These are phyloP conservation scores for Eragrostis nindensis DNA, from an alignment of 176 grass and related monocot genomes.

Conservation along the genomic window DNA sequence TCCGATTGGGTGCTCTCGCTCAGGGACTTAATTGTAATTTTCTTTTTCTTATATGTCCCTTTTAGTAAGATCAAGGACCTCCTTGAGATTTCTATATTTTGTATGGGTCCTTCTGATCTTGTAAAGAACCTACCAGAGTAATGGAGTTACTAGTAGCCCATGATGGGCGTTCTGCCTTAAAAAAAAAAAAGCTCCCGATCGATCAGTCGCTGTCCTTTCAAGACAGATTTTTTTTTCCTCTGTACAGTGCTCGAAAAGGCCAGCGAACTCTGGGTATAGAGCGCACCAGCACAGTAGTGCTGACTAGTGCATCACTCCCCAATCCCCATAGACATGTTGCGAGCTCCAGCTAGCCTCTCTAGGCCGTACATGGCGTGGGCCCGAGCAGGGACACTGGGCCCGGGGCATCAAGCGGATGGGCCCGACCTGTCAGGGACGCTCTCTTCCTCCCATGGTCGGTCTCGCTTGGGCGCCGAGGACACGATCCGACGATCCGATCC, in stretches of 20 bases:
- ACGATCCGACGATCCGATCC: background rate
- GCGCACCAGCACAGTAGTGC: background rate
- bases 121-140: too few relatives aligned
- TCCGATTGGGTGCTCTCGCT: too few relatives aligned
- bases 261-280: background rate
- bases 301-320: too few relatives aligned
- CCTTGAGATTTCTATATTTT: too few relatives aligned
- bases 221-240: background rate
- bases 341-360: background rate
- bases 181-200: background rate
- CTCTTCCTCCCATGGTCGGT: background rate
- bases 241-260: too few relatives aligned
- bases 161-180: too few relatives aligned
- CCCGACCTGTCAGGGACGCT: background rate
- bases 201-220: constrained; percentile 16
- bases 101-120: too few relatives aligned
- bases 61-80: too few relatives aligned
- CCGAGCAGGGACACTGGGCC: background rate
- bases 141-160: too few relatives aligned
- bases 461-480: background rate
- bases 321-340: background rate
- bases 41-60: too few relatives aligned
- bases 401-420: background rate
- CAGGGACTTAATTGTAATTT: too few relatives aligned
- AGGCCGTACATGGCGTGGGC: background rate